Conservation (phyloP, 164 flowering plant species). For the Tetrastigma voinierianum region DNA sequence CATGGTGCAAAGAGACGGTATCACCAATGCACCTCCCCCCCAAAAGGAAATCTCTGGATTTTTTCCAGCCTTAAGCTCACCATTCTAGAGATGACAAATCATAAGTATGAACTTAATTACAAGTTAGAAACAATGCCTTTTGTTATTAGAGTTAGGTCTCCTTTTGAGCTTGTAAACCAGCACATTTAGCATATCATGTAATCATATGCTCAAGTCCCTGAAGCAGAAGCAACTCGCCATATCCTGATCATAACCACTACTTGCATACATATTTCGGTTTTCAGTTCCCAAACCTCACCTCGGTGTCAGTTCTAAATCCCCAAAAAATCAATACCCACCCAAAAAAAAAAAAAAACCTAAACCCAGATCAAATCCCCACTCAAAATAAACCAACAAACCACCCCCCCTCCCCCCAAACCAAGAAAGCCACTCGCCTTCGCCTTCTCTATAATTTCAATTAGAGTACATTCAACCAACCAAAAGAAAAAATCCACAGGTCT, state of each 20-base stretch:
- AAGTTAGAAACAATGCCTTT: no score
- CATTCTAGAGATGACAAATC: no score
- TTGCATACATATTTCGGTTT: constrained; percentile 41
- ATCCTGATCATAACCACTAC: constrained; percentile 58
- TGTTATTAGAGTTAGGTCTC: no score
- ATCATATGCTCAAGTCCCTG: constrained; percentile 66
- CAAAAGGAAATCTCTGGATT: no score
- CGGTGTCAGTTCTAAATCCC: no score
- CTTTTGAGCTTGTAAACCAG: no score
- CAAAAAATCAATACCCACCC: constrained; percentile 5
- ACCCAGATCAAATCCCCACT: constrained; percentile 15
- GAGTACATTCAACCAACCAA: neutral
- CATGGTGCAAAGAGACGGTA: no score
- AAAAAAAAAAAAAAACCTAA: constrained; percentile 8
- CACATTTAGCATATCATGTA: constrained; percentile 16
- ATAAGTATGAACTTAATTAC: no score
- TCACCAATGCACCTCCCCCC: no score
- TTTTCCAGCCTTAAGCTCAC: no score
- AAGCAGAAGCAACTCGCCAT: constrained; percentile 56
- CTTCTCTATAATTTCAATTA: constrained; percentile 1
- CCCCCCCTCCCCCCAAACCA: neutral
- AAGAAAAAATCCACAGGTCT: no score
- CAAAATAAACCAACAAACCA: neutral
- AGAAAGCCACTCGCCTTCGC: neutral
- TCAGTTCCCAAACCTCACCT: constrained; percentile 15